Evolutionary conservation across 2,329 filamentous ascomycete species (phyloP), one percentile per base, ranked within the genome.

Genomic region (Paracamarosporium sp.): DNA sequence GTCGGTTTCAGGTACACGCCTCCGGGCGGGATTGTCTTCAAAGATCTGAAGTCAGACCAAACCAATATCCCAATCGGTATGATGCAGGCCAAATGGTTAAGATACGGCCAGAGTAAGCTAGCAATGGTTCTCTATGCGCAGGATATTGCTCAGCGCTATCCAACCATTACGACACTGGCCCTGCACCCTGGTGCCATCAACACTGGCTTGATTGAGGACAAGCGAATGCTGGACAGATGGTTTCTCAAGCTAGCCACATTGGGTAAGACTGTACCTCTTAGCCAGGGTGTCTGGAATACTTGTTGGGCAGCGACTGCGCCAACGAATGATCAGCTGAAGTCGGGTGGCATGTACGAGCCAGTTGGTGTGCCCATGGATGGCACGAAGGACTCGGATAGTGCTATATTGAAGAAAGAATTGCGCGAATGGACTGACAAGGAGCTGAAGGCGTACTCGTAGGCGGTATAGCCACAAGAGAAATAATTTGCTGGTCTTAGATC

Each of bases 61-160:
- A 24, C 41, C 13, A 27, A 12, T 24, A 11, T 44, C 24, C 22
- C 22, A n/a, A 22, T 24, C 1, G 15, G 27, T 15, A 27, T 27
- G 9, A 4, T 27, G 24, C 22, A 7, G 22, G 17, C 6, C 15
- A 27, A 25, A 12, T 44, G 27, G 22, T 27, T 24, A n/a, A 22
- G 41, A 5, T 83, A 83, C 64, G 79, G 76, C 5, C 77, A 81
- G 48, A 74, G 71, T 55, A 83, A 83, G 60, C 72, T 83, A 6
- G 81, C 81, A 12, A 81, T 82, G 43, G 66, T 83, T 13, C 73
- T 82, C 1, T 81, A 76, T 58, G 67, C 78, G 0, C 55, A 66
- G 2, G 69, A 77, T 36, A 68, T 81, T 20, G 77, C 79, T 5
- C 52, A 63, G 13, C 71, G 67, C 0, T 77, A 82, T 57, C 80